Conservation (phyloP, 1,139 yeast species). For the Torulaspora pretoriensis region DNA sequence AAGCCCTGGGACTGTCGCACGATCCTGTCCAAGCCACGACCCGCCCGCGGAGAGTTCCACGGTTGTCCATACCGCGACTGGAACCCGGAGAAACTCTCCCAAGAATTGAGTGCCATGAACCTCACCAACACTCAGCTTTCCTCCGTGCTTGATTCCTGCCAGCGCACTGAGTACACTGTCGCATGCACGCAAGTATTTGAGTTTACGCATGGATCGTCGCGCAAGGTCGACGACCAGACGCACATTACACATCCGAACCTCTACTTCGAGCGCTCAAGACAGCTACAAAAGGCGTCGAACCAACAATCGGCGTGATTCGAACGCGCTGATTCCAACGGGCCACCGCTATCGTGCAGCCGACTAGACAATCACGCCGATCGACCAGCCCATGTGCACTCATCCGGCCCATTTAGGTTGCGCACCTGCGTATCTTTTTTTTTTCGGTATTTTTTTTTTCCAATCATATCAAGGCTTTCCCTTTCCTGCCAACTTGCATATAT, state of each 20-base stretch:
- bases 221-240: slow-evolving; percentile 45
- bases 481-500: slow-evolving; percentile 1
- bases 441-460: background rate
- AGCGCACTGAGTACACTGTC: slow-evolving; percentile 64
- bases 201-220: slow-evolving; percentile 45
- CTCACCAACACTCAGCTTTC: slow-evolving; percentile 58
- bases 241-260: slow-evolving; percentile 82
- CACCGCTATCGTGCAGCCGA: too few species aligned
- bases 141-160: slow-evolving; percentile 61
- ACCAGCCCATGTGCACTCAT: background rate
- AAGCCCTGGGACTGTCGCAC: slow-evolving; percentile 82
- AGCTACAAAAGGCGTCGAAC: slow-evolving; percentile 13
- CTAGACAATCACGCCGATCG: background rate
- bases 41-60: slow-evolving; percentile 68
- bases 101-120: slow-evolving; percentile 61
- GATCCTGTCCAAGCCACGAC: slow-evolving; percentile 68
- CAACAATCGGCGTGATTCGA: background rate
- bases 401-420: background rate
- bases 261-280: slow-evolving; percentile 72
- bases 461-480: background rate
- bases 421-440: background rate
- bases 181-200: slow-evolving; percentile 93
- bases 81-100: slow-evolving; percentile 54
- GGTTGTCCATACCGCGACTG: slow-evolving; percentile 92
- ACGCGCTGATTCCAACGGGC: background rate